phyloP scores from a whole-genome alignment of 371 early-diverging fungal species.

The Mortierella sp. region DNA sequence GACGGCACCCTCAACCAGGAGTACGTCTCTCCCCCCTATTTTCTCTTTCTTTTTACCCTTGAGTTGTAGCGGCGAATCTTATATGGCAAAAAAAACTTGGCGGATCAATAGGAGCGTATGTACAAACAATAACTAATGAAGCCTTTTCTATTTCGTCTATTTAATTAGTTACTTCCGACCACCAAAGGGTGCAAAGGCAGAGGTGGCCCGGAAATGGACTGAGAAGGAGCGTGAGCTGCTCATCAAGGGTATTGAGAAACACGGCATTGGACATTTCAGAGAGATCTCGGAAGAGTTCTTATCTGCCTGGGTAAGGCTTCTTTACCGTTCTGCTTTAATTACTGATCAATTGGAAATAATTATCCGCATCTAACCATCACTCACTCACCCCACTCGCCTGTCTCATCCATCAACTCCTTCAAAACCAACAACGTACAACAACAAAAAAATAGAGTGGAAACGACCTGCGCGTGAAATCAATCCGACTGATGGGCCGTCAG shows the following conservation, averaged over 20 bases:
- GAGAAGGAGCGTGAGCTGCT: conserved; percentile 81
- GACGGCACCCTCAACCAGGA: conserved; percentile 93
- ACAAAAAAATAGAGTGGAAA: conserved; percentile 71
- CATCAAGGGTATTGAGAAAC: conserved; percentile 84
- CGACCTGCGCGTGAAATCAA: conserved; percentile 88
- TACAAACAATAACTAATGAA: neutral
- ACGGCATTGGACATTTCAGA: conserved; percentile 92
- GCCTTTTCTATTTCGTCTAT: neutral
- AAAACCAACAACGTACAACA: neutral
- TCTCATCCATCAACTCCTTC: neutral
- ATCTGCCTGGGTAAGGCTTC: conserved; percentile 80
- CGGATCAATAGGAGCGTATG: neutral
- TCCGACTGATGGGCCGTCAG: conserved; percentile 90
- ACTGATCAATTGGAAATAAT: neutral
- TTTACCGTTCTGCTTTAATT: conserved; percentile 9
- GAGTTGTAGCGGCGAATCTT: neutral
- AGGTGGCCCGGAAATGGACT: conserved; percentile 85
- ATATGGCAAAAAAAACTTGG: neutral
- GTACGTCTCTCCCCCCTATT: conserved; percentile 53
- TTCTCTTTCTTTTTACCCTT: neutral
- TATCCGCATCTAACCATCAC: neutral
- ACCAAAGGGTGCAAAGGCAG: conserved; percentile 69
- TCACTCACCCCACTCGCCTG: neutral
- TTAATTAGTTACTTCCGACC: conserved; percentile 83
- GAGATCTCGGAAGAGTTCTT: conserved; percentile 87